These are phyloP conservation scores for Saccharomyces hybrid DNA, from an alignment of 1,139 yeast species.

Conservation along the genomic window DNA sequence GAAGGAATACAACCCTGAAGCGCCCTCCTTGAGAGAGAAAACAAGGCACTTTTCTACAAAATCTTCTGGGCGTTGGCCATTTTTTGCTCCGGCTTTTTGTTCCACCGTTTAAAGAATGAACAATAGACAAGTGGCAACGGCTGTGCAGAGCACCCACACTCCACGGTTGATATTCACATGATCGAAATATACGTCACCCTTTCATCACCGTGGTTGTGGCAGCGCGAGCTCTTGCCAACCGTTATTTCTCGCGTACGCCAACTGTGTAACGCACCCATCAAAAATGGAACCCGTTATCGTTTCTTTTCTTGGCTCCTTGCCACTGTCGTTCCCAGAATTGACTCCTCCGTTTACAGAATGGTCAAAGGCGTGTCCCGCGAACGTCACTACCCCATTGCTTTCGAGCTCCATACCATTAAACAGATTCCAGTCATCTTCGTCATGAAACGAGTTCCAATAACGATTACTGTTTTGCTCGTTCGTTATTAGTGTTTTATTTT, in stretches of 20 bases:
- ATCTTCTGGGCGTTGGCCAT: background rate
- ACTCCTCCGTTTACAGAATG: background rate
- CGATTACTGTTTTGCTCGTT: background rate
- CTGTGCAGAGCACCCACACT: background rate
- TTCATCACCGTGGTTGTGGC: background rate
- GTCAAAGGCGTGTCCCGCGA: slow-evolving; percentile 1
- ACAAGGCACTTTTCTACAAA: background rate
- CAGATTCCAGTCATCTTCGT: slow-evolving; percentile 24
- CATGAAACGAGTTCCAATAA: slow-evolving; percentile 26
- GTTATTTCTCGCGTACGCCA: slow-evolving; percentile 4
- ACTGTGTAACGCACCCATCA: slow-evolving; percentile 5
- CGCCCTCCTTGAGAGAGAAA: background rate
- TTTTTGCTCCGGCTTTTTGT: background rate
- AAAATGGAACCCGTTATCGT: slow-evolving; percentile 9
- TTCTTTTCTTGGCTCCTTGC: slow-evolving; percentile 2
- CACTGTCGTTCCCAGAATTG: background rate
- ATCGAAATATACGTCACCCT: background rate
- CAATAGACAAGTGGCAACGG: background rate
- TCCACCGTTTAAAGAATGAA: background rate
- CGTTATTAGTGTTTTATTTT: background rate
- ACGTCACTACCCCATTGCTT: slow-evolving; percentile 15
- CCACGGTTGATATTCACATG: background rate
- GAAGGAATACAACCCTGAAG: background rate
- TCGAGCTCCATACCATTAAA: slow-evolving; percentile 20
- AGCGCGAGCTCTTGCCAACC: slow-evolving; percentile 6